phyloP scores from a whole-genome alignment of 2,329 filamentous ascomycete genomes.

The Xylogone sp. region DNA sequence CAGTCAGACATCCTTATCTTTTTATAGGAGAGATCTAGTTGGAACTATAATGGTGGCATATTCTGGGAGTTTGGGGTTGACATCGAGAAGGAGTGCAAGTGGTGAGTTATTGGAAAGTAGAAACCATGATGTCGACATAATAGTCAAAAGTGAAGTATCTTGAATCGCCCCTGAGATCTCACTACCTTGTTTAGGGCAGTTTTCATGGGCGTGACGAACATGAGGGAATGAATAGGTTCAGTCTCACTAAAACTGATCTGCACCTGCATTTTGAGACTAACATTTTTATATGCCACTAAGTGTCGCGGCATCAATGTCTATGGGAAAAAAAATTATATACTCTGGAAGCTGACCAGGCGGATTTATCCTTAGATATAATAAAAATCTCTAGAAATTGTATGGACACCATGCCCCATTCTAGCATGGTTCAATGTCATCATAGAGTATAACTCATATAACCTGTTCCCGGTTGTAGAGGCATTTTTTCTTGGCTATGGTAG shows the following conservation, averaged over 20 bases:
- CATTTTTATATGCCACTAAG: not conserved
- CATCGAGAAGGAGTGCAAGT: not conserved
- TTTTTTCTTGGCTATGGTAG: not conserved
- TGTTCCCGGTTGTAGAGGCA: not conserved
- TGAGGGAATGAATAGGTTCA: too few species aligned
- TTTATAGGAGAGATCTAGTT: not conserved
- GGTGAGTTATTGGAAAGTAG: too few species aligned
- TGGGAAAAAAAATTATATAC: not conserved
- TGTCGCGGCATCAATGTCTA: not conserved
- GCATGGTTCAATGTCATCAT: not conserved
- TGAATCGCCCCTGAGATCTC: too few species aligned
- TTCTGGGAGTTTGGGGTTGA: not conserved
- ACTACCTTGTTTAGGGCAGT: too few species aligned
- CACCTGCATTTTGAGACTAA: too few species aligned
- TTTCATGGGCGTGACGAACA: too few species aligned
- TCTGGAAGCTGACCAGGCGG: not conserved
- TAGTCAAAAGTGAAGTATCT: too few species aligned
- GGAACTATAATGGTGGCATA: not conserved
- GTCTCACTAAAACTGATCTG: too few species aligned
- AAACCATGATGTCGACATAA: too few species aligned
- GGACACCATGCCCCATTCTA: not conserved
- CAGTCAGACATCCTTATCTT: conserved; percentile 21
- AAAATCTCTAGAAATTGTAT: not conserved
- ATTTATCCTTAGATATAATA: not conserved
- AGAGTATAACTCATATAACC: not conserved